Conservation (phyloP, 441 rosid species). For the Daphne laureola region DNA sequence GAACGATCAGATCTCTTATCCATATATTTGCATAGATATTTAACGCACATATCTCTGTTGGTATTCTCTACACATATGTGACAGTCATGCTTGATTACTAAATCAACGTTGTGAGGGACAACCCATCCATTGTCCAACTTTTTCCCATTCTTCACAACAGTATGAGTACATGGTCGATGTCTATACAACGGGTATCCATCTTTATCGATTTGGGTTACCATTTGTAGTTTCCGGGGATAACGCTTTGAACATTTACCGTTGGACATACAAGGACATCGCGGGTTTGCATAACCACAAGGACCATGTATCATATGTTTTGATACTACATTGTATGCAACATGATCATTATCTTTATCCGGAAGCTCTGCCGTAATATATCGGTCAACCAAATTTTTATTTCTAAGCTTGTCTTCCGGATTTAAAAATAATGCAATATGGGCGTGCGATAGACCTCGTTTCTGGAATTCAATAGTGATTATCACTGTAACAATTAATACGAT, state of each 20-base stretch:
- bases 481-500: too few species aligned
- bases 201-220: rapidly evolving
- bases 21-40: too few species aligned
- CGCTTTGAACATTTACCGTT: not conserved
- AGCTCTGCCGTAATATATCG: not conserved
- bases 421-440: slow-evolving; percentile 12
- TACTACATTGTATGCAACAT: not conserved
- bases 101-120: not conserved
- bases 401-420: not conserved
- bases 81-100: too few species aligned
- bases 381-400: not conserved
- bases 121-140: not conserved
- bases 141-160: not conserved
- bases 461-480: not conserved
- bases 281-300: not conserved
- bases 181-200: not conserved
- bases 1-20: too few species aligned
- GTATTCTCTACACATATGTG: too few species aligned
- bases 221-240: not conserved
- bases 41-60: too few species aligned
- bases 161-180: not conserved
- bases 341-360: not conserved
- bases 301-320: slow-evolving; percentile 11
- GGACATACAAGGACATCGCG: not conserved
- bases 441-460: slow-evolving; percentile 9